Evolutionary conservation across 2,329 filamentous ascomycete genomes (phyloP), one percentile per base, ranked within the genome.

Genomic region (Aspergillus quadrilineatus): DNA sequence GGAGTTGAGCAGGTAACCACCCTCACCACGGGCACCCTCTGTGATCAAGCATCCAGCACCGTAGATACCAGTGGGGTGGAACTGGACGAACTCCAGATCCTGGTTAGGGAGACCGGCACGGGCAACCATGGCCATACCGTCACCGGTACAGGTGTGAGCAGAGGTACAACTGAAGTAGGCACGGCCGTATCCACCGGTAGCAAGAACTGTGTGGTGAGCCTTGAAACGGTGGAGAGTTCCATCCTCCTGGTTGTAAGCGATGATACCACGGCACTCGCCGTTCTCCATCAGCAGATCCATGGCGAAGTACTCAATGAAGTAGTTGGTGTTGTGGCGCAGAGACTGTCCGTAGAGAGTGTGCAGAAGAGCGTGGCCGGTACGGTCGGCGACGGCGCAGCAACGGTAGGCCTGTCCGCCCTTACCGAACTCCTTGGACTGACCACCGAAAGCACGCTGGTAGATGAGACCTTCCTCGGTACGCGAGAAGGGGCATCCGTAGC

Each of bases 281-380:
- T 95, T 90, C 80, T 97, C 89, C 94, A 97, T 97, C 70, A 99
- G 89, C 77, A 97, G 81, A 74, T 97, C 94, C 65, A 96, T 85
- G 68, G 92, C 94, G 76, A 97, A 99, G 84, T 92, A 97, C 79
- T 97, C 94, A 76, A 99, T 97, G 80, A 99, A 97, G 85, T 97
- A 99, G 83, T 97, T 97, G 73, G 93, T 97, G 84, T 97, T 96
- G 84, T 97, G 92, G 73, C 90, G 85, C 60, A 97, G 85, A 53
- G 92, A 97, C 81, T 97, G 93, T 69, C 94, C 94, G 79, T 97
- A 99, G 65, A 99, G 89, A 28, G 94, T 99, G 84, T 99, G 94
- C 51, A 99, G 86, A 66, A 99, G 89, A 70, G 94, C 94, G 79
- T 99, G 94, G 63, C 94, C 94, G 62, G 94, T 97, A 83, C 93